These are phyloP conservation scores for Candida andamanensis DNA, from an alignment of 805 yeast genomes.

Conservation along the genomic window DNA sequence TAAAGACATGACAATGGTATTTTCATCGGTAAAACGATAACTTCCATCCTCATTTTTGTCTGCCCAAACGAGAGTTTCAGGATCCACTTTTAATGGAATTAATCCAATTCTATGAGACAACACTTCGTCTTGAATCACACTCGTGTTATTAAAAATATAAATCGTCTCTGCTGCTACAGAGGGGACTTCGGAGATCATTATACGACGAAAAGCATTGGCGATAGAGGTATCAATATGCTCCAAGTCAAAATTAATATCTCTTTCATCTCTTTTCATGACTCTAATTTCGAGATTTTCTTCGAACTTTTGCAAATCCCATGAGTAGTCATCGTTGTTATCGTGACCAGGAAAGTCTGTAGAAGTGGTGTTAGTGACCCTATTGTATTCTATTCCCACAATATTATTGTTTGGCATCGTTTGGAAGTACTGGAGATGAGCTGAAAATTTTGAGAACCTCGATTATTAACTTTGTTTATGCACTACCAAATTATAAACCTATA, in stretches of 20 bases:
- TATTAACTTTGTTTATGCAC: too few relatives aligned
- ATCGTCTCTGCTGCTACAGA: constrained; percentile 92
- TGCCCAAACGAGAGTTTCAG: constrained; percentile 83
- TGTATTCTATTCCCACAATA: constrained; percentile 81
- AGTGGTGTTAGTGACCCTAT: constrained; percentile 84
- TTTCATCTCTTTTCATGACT: constrained; percentile 58
- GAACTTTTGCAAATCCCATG: constrained; percentile 84
- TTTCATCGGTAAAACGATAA: constrained; percentile 72
- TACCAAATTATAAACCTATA: neutral
- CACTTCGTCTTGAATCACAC: constrained; percentile 96
- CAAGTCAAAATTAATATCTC: constrained; percentile 82
- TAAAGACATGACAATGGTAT: constrained; percentile 79
- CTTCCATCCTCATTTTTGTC: constrained; percentile 60
- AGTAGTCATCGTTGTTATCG: constrained; percentile 48
- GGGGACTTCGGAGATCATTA: constrained; percentile 96
- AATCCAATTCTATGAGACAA: constrained; percentile 93
- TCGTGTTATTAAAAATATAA: constrained; percentile 87
- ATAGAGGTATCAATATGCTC: constrained; percentile 84
- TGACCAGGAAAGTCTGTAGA: constrained; percentile 93
- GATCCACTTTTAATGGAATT: constrained; percentile 85
- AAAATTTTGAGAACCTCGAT: constrained; percentile 4
- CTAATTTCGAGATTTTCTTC: constrained; percentile 61
- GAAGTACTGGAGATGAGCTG: constrained; percentile 6
- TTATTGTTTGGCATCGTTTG: constrained; percentile 24
- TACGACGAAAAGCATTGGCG: constrained; percentile 94